Evolutionary conservation across 495 filamentous ascomycete genomes (phyloP).

Genomic region (Neurospora cerealis): DNA sequence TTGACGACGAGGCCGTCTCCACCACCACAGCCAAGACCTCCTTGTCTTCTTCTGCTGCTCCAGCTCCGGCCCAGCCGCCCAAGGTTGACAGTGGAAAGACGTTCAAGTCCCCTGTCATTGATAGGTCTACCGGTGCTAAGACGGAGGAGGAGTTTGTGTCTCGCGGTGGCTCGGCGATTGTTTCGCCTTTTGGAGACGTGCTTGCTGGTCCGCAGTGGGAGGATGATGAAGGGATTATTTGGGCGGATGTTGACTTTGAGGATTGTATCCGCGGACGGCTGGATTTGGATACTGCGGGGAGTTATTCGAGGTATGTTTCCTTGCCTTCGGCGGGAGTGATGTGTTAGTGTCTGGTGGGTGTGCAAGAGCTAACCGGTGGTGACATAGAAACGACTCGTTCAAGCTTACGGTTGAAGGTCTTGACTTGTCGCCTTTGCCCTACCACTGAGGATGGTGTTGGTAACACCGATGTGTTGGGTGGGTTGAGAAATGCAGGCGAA

Average conservation of each 20-base stretch:
- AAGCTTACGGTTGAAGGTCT: conserved; percentile 62
- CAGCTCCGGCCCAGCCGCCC: background rate
- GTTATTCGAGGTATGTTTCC: conserved; percentile 50
- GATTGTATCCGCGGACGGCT: conserved; percentile 44
- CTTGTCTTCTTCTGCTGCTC: background rate
- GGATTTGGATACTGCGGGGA: conserved; percentile 64
- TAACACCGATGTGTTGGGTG: background rate
- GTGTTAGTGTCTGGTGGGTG: background rate
- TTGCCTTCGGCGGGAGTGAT: background rate
- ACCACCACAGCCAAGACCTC: conserved; percentile 12
- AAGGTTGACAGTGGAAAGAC: background rate
- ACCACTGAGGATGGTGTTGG: conserved; percentile 8
- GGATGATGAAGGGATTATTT: conserved; percentile 45
- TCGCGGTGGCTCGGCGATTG: conserved; percentile 73
- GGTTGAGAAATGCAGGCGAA: background rate
- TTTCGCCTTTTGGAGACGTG: conserved; percentile 68
- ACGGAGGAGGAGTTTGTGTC: conserved; percentile 39
- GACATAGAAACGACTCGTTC: conserved; percentile 61
- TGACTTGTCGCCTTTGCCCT: conserved; percentile 66
- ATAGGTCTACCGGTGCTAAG: background rate
- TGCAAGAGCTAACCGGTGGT: background rate
- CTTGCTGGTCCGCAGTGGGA: conserved; percentile 79
- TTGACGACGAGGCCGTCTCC: conserved; percentile 1
- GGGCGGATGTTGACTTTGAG: conserved; percentile 39
- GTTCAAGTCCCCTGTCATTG: background rate